phyloP scores from a whole-genome alignment of 176 grass and related monocot species.

The Rhynchospora tenuis region DNA sequence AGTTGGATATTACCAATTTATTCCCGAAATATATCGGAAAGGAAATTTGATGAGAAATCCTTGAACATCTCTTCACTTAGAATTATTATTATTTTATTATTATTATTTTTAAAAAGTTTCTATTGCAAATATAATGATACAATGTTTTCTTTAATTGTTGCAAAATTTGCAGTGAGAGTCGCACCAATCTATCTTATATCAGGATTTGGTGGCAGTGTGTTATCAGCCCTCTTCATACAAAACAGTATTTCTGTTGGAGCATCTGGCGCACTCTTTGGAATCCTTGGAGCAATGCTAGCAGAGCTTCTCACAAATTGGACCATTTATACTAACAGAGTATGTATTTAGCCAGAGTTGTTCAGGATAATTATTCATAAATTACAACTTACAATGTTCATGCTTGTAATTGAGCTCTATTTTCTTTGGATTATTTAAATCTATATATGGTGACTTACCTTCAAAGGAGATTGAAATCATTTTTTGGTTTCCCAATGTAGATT shows the following conservation, averaged over 20 bases:
- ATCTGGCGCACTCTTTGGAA: constrained; percentile 82
- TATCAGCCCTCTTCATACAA: constrained; percentile 74
- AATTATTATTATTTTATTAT: not conserved
- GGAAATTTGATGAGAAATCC: not conserved
- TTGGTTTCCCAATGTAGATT: not conserved
- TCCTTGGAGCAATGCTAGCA: constrained; percentile 76
- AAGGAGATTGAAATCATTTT: too few species aligned
- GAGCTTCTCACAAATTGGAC: constrained; percentile 89
- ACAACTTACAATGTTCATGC: not conserved
- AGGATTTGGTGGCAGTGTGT: constrained; percentile 69
- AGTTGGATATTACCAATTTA: not conserved
- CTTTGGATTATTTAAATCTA: not conserved
- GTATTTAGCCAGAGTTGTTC: not conserved
- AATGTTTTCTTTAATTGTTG: not conserved
- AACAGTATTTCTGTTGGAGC: constrained; percentile 71
- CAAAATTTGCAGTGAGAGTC: constrained; percentile 40
- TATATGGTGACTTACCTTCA: not conserved
- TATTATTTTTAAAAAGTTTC: not conserved
- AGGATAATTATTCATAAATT: not conserved
- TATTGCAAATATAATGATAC: not conserved
- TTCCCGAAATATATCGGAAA: not conserved
- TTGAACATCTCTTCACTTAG: not conserved
- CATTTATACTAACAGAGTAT: constrained; percentile 67
- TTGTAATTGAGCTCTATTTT: not conserved
- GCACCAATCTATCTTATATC: constrained; percentile 76